Evolutionary conservation across 2,329 filamentous ascomycete species (phyloP).

Genomic region (Trichoderma sp.): DNA sequence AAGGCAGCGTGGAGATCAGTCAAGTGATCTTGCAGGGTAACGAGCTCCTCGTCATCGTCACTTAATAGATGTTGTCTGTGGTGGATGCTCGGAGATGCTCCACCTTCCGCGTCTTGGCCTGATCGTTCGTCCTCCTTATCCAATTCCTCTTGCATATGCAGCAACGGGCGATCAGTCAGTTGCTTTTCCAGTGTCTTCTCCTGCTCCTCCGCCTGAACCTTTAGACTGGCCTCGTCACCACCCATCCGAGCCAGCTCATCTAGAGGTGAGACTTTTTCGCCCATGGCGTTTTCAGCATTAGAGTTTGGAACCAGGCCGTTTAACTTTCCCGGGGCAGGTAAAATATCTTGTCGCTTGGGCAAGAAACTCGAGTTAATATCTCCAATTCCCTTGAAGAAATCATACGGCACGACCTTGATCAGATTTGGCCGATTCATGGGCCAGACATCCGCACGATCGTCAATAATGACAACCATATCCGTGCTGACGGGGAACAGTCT

Average conservation of each 20-base stretch:
- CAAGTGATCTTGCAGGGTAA: slow-evolving; percentile 71
- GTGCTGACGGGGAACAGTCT: slow-evolving; percentile 94
- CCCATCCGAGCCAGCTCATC: slow-evolving; percentile 76
- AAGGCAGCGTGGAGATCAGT: slow-evolving; percentile 73
- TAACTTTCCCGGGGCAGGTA: slow-evolving; percentile 33
- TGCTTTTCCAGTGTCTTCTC: slow-evolving; percentile 85
- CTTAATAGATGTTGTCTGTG: slow-evolving; percentile 73
- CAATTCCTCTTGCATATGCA: slow-evolving; percentile 88
- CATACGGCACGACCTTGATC: slow-evolving; percentile 91
- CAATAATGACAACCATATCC: slow-evolving; percentile 98
- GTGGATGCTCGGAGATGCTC: slow-evolving; percentile 34
- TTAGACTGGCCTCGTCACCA: slow-evolving; percentile 62
- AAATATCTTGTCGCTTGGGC: slow-evolving; percentile 66
- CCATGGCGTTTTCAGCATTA: not conserved
- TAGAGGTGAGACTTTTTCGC: slow-evolving; percentile 47
- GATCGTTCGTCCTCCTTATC: slow-evolving; percentile 71
- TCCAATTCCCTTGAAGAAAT: slow-evolving; percentile 96
- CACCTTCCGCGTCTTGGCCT: slow-evolving; percentile 27
- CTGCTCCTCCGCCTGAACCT: slow-evolving; percentile 78
- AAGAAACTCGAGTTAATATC: slow-evolving; percentile 98
- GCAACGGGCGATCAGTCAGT: slow-evolving; percentile 78
- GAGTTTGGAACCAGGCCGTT: slow-evolving; percentile 24
- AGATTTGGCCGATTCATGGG: slow-evolving; percentile 83
- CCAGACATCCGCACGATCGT: slow-evolving; percentile 96
- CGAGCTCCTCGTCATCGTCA: slow-evolving; percentile 83